These are phyloP conservation scores for Cairneyella variabilis DNA, from an alignment of 495 filamentous ascomycete genomes.

Conservation along the genomic window DNA sequence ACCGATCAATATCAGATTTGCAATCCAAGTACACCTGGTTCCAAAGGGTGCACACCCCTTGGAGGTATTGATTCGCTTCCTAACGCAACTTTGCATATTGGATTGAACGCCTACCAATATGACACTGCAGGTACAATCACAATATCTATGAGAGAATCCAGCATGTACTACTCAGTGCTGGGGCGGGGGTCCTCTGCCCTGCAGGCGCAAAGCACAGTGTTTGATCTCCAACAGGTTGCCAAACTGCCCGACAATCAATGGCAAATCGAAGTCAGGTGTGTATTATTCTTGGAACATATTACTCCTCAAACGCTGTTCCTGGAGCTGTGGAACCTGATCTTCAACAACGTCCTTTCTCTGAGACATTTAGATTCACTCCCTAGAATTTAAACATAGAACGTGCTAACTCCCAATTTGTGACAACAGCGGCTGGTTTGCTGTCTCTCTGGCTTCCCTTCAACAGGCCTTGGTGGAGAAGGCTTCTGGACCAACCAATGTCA, in stretches of 20 bases:
- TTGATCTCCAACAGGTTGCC: not conserved
- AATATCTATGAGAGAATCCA: not conserved
- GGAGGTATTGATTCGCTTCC: not conserved
- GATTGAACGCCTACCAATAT: conserved; percentile 1
- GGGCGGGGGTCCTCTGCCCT: conserved; percentile 4
- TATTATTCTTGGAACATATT: too few species aligned
- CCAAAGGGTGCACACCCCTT: conserved; percentile 3
- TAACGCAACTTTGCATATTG: not conserved
- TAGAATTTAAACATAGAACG: too few species aligned
- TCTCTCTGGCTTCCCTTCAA: conserved; percentile 14
- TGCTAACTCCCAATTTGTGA: too few species aligned
- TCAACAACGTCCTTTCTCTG: too few species aligned
- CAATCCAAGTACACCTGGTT: conserved; percentile 16
- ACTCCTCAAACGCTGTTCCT: too few species aligned
- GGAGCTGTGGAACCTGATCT: too few species aligned
- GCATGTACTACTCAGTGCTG: conserved; percentile 1
- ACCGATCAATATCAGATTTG: conserved; percentile 31
- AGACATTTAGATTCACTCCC: too few species aligned
- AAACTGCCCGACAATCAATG: conserved; percentile 18
- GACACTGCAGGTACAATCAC: not conserved
- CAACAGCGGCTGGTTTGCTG: conserved; percentile 11
- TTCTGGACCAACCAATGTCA: conserved; percentile 13
- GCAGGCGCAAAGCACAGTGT: conserved; percentile 9
- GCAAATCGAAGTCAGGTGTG: conserved; percentile 15
- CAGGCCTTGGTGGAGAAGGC: conserved; percentile 13